A percentile compares a stretch with the other conserved stretches of the same genome.
These are phyloP conservation scores for Venturia oleaginea DNA, from an alignment of 2,329 filamentous ascomycete species.

Conservation along the genomic window DNA sequence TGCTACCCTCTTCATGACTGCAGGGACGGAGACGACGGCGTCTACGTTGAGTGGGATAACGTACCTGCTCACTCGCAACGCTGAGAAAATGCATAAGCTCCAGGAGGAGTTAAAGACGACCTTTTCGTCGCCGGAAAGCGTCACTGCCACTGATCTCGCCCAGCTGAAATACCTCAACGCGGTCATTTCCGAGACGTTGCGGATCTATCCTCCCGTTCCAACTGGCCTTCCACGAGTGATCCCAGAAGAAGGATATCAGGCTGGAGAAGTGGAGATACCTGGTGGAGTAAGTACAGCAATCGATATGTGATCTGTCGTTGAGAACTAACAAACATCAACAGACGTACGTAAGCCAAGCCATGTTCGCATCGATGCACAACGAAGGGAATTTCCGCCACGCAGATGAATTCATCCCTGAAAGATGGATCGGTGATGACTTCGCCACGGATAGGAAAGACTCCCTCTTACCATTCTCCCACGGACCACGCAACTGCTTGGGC, in stretches of 20 bases:
- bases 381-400: conserved; percentile 11
- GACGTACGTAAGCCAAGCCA: neutral
- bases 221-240: conserved; percentile 20
- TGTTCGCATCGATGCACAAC: conserved; percentile 20
- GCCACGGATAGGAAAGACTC: neutral
- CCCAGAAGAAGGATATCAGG: conserved; percentile 21
- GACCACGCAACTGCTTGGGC: conserved; percentile 14
- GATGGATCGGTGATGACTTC: conserved; percentile 7
- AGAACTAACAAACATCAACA: neutral
- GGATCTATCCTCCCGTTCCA: conserved; percentile 17
- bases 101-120: conserved; percentile 22
- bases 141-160: conserved; percentile 15
- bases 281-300: conserved; percentile 18
- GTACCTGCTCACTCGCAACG: conserved; percentile 26
- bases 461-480: conserved; percentile 11
- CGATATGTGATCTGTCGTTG: neutral
- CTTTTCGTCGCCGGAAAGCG: neutral
- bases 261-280: conserved; percentile 23
- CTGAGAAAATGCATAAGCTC: conserved; percentile 21
- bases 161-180: conserved; percentile 14
- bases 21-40: conserved; percentile 39
- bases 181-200: conserved; percentile 3
- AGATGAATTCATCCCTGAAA: conserved; percentile 1
- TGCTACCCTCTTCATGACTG: conserved; percentile 30
- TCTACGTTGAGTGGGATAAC: conserved; percentile 31